Percentiles rank a stretch among this genome's conserved stretches.
Evolutionary conservation across 1,284 basidiomycete genomes (phyloP).

Genomic region (Gymnopus androsaceus): DNA sequence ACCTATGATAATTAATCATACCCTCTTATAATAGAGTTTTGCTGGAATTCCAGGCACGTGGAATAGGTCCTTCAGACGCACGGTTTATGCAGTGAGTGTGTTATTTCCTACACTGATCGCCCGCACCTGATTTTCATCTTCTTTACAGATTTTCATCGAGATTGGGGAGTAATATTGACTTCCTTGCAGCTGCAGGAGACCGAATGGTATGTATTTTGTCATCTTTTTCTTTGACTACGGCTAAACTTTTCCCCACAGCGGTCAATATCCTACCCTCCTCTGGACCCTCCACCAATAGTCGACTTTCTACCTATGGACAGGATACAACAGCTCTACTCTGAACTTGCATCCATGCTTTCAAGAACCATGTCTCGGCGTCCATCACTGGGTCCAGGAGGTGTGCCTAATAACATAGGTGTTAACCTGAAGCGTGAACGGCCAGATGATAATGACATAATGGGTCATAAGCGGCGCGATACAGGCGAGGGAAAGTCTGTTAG

Average conservation of each 20-base stretch:
- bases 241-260: not conserved
- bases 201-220: constrained; percentile 41
- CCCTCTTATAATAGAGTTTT: constrained; percentile 45
- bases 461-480: constrained; percentile 69
- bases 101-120: not conserved
- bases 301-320: constrained; percentile 56
- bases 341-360: constrained; percentile 59
- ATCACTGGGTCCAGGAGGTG: constrained; percentile 19
- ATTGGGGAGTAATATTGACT: constrained; percentile 66
- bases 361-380: constrained; percentile 57
- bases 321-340: constrained; percentile 62
- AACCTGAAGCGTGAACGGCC: constrained; percentile 62
- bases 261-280: constrained; percentile 37
- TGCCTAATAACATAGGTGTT: constrained; percentile 32
- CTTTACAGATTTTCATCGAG: constrained; percentile 53
- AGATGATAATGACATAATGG: constrained; percentile 43
- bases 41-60: constrained; percentile 57
- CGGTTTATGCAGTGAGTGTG: constrained; percentile 58
- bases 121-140: not conserved
- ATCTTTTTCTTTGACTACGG: not conserved
- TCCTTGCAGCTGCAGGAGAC: constrained; percentile 67
- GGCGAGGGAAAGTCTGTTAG: constrained; percentile 56
- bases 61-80: constrained; percentile 48
- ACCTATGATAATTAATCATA: constrained; percentile 12
- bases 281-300: constrained; percentile 56